A percentile compares a stretch with the other conserved stretches of the same genome.
Conservation (phyloP, 106 monocot genomes). For the Dioscorea dumetorum region DNA sequence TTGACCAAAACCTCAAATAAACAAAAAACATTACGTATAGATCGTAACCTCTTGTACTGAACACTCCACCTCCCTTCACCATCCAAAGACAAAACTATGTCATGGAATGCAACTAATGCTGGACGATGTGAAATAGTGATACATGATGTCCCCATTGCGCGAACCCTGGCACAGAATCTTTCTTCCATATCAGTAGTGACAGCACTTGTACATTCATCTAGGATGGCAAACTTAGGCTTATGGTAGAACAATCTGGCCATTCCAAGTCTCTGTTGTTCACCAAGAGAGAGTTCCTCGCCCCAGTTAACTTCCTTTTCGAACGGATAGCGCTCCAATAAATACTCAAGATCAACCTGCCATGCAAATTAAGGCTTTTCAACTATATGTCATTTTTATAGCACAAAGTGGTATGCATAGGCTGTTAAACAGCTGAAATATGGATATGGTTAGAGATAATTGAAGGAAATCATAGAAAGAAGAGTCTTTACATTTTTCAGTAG, state of each 20-base stretch:
- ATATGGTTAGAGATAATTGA: neutral
- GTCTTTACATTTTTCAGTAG: constrained; percentile 78
- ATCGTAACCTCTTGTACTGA: constrained; percentile 60
- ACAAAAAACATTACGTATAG: neutral
- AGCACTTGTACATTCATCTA: constrained; percentile 99
- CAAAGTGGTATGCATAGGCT: too few species aligned
- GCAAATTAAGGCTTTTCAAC: neutral
- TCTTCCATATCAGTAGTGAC: constrained; percentile 99
- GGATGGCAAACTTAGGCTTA: constrained; percentile 97
- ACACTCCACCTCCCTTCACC: constrained; percentile 95
- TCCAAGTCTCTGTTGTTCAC: constrained; percentile 97
- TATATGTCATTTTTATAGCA: too few species aligned
- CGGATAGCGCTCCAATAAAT: constrained; percentile 92
- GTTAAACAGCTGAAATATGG: too few species aligned
- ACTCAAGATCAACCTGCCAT: constrained; percentile 93
- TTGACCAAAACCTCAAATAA: too few species aligned
- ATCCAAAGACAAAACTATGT: constrained; percentile 93
- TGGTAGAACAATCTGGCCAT: constrained; percentile 99
- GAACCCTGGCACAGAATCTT: constrained; percentile 90
- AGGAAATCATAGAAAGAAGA: neutral
- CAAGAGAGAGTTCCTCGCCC: constrained; percentile 98
- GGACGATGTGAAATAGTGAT: constrained; percentile 99
- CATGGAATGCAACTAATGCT: constrained; percentile 98
- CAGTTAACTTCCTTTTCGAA: constrained; percentile 89
- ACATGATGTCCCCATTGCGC: constrained; percentile 96